Base-by-base conservation (phyloP, 192 early-diverging fungal genomes). In the Endogone sp. region DNA sequence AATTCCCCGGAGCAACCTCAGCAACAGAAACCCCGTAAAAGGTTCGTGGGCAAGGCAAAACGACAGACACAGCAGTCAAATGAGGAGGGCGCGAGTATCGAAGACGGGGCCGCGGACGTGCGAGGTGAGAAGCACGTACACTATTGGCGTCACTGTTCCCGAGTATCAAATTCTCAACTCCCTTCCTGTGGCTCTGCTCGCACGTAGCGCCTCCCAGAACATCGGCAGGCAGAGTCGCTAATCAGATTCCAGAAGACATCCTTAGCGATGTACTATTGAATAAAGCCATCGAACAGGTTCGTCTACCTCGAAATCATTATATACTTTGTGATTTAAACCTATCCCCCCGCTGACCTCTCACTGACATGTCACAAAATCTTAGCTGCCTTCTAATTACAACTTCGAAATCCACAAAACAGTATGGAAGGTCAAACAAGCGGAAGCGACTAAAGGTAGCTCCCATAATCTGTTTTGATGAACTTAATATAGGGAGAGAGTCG, bases 341-440 rank as follows among this genome's bases (percentile, higher is more conserved):
- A 24, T 44, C 62, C 27, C 26, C 29, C n/a, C n/a, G n/a, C n/a
- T n/a, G n/a, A n/a, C n/a, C n/a, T n/a, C n/a, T n/a, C n/a, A n/a
- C n/a, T n/a, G n/a, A n/a, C n/a, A n/a, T n/a, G n/a, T n/a, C n/a
- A n/a, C n/a, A n/a, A n/a, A n/a, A n/a, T n/a, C 9, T 26, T 44
- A 81, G 79, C 79, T 99, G 21, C 98, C 98, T 2, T 73, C 78
- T 29, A 99, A 99, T 82, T 99, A 99, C 85, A 98, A 95, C 83
- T 99, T 99, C 87, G 98, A 99, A 76, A 95, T 99, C 56, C 93
- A 96, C 81, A 99, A 99, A 76, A 93, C 93, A 20, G 78, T 99
- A 3, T 94, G 93, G 92, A 89, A 95, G 74, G 86, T 99, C 28
- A 82, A 81, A 60, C 88, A 89, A 32, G 80, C 88, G 25, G 72